Conservation (phyloP, 441 rosid species). For the Macaranga tanarius region DNA sequence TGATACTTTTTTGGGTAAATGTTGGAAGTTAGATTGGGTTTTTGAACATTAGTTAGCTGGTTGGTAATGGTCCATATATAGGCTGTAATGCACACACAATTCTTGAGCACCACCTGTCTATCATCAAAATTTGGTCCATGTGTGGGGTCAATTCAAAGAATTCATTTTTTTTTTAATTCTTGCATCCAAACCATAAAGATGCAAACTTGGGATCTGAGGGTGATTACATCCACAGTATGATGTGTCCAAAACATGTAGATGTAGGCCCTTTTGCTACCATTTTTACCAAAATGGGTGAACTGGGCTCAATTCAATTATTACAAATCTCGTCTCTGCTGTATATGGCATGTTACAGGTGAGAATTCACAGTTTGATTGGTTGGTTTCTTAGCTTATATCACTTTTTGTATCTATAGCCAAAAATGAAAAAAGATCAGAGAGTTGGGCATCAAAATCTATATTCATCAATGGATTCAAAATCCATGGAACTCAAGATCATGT, state of each 20-base stretch:
- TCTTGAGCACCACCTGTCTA: neutral
- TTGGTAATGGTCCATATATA: neutral
- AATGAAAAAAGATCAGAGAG: neutral
- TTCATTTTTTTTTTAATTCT: neutral
- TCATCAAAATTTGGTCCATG: neutral
- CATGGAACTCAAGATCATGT: constrained; percentile 40
- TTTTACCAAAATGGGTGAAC: neutral
- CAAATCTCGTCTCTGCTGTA: neutral
- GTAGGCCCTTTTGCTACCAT: neutral
- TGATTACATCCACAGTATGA: neutral
- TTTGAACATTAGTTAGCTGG: constrained; percentile 7
- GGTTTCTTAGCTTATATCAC: neutral
- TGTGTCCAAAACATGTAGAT: neutral
- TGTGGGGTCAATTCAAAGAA: neutral
- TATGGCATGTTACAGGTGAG: neutral
- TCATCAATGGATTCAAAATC: constrained; percentile 35
- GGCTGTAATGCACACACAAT: neutral
- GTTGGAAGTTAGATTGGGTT: neutral
- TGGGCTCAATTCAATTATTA: neutral
- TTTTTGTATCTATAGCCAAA: neutral
- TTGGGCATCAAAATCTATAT: neutral
- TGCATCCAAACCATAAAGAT: neutral
- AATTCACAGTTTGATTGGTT: neutral
- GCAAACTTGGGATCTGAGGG: constrained; percentile 5
- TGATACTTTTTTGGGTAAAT: neutral